Conservation (phyloP, 2,329 filamentous ascomycete species). For the Pseudophaeomoniella oleicola region DNA sequence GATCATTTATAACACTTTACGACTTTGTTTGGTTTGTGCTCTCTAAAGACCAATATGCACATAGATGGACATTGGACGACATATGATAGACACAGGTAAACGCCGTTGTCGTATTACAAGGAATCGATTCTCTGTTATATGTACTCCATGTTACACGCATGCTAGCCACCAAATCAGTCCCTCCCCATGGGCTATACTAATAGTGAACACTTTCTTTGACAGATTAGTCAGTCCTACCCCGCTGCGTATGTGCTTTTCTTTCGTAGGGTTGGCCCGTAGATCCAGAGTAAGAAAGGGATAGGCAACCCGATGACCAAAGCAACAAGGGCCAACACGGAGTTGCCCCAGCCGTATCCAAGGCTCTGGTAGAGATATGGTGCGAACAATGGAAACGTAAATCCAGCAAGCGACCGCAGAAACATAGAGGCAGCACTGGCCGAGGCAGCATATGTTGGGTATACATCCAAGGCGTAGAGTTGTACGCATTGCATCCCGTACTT, state of each 20-base stretch:
- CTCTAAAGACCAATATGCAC: too few relatives aligned
- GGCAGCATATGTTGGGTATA: conserved; percentile 31
- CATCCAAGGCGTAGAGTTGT: conserved; percentile 21
- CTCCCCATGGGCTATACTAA: too few relatives aligned
- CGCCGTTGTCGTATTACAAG: too few relatives aligned
- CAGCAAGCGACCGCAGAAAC: conserved; percentile 4
- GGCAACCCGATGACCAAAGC: conserved; percentile 24
- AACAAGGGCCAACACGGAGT: conserved; percentile 24
- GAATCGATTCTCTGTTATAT: too few relatives aligned
- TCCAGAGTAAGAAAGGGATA: conserved; percentile 37
- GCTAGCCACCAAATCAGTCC: too few relatives aligned
- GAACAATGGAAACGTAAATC: conserved; percentile 8
- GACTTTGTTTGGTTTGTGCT: too few relatives aligned
- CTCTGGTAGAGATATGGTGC: conserved; percentile 5
- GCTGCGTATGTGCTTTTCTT: conserved; percentile 34
- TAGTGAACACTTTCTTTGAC: too few relatives aligned
- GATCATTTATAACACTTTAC: too few relatives aligned
- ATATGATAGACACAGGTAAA: too few relatives aligned
- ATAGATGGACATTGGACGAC: too few relatives aligned
- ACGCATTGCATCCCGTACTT: conserved; percentile 14
- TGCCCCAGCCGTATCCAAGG: conserved; percentile 19
- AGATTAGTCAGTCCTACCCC: conserved; percentile 11
- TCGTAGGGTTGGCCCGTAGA: conserved; percentile 31
- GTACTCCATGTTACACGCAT: too few relatives aligned
- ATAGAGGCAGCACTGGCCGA: conserved; percentile 11